phyloP scores from a whole-genome alignment of 2,329 filamentous ascomycete species.

The Colletotrichum aenigma region DNA sequence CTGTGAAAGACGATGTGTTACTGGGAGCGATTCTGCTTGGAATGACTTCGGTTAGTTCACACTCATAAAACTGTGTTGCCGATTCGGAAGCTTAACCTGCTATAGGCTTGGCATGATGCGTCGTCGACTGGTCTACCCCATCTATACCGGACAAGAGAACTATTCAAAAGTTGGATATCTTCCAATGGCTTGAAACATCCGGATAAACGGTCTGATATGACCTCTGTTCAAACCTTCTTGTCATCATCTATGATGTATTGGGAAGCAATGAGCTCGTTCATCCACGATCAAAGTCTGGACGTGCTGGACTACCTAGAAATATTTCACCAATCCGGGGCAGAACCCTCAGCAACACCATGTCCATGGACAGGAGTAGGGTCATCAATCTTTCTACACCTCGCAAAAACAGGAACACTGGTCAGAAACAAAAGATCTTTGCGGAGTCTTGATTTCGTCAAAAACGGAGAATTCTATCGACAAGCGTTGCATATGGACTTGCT shows the following conservation, averaged over 20 bases:
- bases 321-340: neutral
- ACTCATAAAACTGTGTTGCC: too few relatives aligned
- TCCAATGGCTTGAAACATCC: fast-evolving
- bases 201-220: neutral
- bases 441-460: neutral
- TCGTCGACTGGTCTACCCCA: neutral
- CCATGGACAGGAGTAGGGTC: neutral
- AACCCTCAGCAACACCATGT: neutral
- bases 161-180: neutral
- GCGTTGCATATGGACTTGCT: neutral
- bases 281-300: neutral
- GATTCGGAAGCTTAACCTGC: too few relatives aligned
- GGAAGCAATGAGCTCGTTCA: neutral
- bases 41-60: neutral
- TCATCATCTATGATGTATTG: neutral
- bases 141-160: neutral
- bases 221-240: neutral
- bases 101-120: neutral
- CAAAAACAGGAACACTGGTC: neutral
- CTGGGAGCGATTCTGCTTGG: neutral
- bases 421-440: neutral
- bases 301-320: neutral
- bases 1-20: neutral
- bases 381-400: neutral
- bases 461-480: neutral